Evolutionary conservation across 495 filamentous ascomycete genomes (phyloP), one percentile per base, ranked within the genome.

Genomic region (Letharia columbiana): DNA sequence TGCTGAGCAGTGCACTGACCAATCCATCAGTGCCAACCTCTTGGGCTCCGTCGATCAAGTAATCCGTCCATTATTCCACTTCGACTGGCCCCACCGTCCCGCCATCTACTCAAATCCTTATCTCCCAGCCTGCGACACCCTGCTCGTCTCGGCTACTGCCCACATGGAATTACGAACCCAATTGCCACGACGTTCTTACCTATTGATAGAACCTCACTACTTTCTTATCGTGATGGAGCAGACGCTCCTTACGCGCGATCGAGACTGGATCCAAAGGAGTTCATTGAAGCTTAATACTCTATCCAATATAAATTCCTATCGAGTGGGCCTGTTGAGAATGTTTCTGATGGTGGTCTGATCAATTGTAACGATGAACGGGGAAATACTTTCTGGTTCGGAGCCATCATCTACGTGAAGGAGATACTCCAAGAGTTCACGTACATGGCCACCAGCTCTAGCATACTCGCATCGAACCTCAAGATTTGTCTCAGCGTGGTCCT

Each of bases 401-500:
- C 39, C 5, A 40, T 61, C n/a, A 61, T 44, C 18, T 61, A 61
- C 37, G 18, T 61, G 59, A 61, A 61, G 40, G 39, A 28, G 4
- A 61, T 61, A 13, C 59, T 61, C 6, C 37, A 31, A 12, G 59
- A 61, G 0, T 42, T 61, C 4, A 23, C n/a, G n/a, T 44, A 28
- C 42, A 28, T 12, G 39, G 35, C 39, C n/a, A 61, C n/a, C 40
- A 40, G 59, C 59, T 61, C 39, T 10, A 44, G 12, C n/a, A 40
- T 61, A 12, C 39, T 61, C 7, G 11, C 31, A 1, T 44, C n/a
- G 15, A 42, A 61, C 33, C 39, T 44, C 18, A 61, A 31, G 15
- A 12, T 0, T 10, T 61, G n/a, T 23, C 59, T 61, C 40, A 28
- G 28, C 7, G 7, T 28, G 2, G 59, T 44, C 17, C 40, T 61